Conservation (phyloP, 2,329 filamentous ascomycete genomes). For the Geosmithia putterillii region DNA sequence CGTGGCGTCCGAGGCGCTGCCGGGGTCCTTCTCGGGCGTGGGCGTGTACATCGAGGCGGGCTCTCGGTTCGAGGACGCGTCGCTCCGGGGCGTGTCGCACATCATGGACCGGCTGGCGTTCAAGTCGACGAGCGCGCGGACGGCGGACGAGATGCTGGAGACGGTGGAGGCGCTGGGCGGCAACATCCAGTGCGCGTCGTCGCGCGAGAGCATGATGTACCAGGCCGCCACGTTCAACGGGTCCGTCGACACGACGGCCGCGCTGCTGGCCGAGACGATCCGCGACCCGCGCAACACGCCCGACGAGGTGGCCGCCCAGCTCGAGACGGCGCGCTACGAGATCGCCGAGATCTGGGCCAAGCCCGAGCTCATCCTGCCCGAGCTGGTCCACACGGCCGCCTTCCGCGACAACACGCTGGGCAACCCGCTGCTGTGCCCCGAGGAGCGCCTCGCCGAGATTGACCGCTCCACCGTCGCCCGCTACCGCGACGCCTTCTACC, state of each 20-base stretch:
- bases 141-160: constrained; percentile 77
- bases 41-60: constrained; percentile 94
- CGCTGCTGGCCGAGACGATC: constrained; percentile 84
- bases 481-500: constrained; percentile 76
- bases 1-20: constrained; percentile 87
- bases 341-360: constrained; percentile 97
- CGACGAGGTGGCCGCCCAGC: constrained; percentile 73
- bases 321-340: constrained; percentile 88
- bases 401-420: constrained; percentile 95
- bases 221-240: constrained; percentile 96
- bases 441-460: constrained; percentile 68
- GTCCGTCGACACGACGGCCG: constrained; percentile 71
- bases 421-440: constrained; percentile 83
- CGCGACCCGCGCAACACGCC: constrained; percentile 75
- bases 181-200: constrained; percentile 94
- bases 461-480: constrained; percentile 59
- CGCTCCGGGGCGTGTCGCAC: constrained; percentile 81
- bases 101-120: constrained; percentile 94
- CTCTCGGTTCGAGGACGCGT: constrained; percentile 81
- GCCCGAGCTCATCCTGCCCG: constrained; percentile 88
- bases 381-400: constrained; percentile 88
- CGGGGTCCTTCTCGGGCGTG: constrained; percentile 87
- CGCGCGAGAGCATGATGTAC: constrained; percentile 95
- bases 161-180: constrained; percentile 79
- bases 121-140: constrained; percentile 66